phyloP scores from a whole-genome alignment of 176 grass and related monocot species.

The Alloteropsis semialata region DNA sequence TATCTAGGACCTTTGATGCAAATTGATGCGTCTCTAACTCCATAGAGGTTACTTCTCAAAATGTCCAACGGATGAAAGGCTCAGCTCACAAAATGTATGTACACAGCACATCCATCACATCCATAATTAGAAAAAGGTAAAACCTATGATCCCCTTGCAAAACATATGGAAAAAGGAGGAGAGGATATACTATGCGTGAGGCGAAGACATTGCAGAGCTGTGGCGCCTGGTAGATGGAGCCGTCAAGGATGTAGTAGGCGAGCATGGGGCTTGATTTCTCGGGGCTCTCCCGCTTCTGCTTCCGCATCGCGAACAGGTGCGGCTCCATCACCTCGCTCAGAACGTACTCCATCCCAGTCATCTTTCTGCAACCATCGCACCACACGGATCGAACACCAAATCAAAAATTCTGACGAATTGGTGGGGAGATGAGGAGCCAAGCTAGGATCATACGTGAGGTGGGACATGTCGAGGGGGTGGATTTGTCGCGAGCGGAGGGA shows the following conservation, averaged over 20 bases:
- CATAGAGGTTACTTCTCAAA: too few species aligned
- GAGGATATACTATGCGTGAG: conserved; percentile 73
- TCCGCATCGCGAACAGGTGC: conserved; percentile 88
- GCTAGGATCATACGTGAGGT: conserved; percentile 74
- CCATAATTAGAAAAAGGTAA: background rate
- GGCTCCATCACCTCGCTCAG: conserved; percentile 97
- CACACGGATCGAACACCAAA: conserved; percentile 8
- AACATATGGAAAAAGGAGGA: background rate
- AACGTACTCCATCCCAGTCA: conserved; percentile 87
- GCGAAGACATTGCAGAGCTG: conserved; percentile 94
- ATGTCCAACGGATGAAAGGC: background rate
- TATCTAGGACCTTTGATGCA: too few species aligned
- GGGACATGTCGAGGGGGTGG: conserved; percentile 91
- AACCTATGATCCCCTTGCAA: background rate
- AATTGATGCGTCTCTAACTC: too few species aligned
- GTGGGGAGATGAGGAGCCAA: background rate
- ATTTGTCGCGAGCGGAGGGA: conserved; percentile 86
- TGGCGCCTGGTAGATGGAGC: conserved; percentile 98
- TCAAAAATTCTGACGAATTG: background rate
- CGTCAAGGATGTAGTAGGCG: conserved; percentile 89
- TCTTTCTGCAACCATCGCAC: conserved; percentile 53
- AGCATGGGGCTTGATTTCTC: conserved; percentile 75
- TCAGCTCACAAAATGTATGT: background rate
- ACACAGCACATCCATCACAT: background rate
- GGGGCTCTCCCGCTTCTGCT: conserved; percentile 82